Base-by-base conservation (phyloP, 2,329 filamentous ascomycete genomes). In the Alternaria infectoria region DNA sequence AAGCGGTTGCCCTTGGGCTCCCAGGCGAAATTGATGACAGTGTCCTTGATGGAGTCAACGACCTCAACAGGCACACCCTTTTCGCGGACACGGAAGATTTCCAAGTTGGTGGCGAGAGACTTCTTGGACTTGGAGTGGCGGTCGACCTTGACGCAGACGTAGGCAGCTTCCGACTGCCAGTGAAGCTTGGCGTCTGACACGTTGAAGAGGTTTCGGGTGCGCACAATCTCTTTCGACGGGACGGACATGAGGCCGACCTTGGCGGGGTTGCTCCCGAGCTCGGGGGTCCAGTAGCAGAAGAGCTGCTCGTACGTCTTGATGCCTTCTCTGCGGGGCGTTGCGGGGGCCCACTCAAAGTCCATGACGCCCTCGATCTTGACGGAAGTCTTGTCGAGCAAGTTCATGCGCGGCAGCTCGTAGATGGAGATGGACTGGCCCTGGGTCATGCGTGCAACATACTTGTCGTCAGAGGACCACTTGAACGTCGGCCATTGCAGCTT, bases 81-180 rank as follows among this genome's bases (percentile, higher is more conserved):
- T 82, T 99, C 96, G 80, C 89, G 90, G 73, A 99, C 89, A 65
- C 96, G 93, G 91, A 99, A 99, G 78, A 99, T 98, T 81, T 99
- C 96, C 36, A 99, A 88, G 72, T 97, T 98, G 30, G 96, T 99
- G 65, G 94, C 95, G 75, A 97, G 89, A 3, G 93, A 97, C 84
- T 98, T 99, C 87, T 98, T 98, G 61, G 94, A 97, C 84, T 99
- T 99, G 81, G 93, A 97, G 86, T 99, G 96, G 70, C 96, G 89
- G 81, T 99, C 96, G 61, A 99, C 96, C 88, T 99, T 99, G 81
- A 98, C 95, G 79, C 96, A 98, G 64, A 99, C 89, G 79, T 97
- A 99, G 65, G 91, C 88, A 60, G 90, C 92, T 67, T 97, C 93
- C 5, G 93, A 97, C 83, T 99, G 96, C 96, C 96, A 99, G 86